phyloP scores from a whole-genome alignment of 164 flowering plant species.

The Liquidambar formosana region DNA sequence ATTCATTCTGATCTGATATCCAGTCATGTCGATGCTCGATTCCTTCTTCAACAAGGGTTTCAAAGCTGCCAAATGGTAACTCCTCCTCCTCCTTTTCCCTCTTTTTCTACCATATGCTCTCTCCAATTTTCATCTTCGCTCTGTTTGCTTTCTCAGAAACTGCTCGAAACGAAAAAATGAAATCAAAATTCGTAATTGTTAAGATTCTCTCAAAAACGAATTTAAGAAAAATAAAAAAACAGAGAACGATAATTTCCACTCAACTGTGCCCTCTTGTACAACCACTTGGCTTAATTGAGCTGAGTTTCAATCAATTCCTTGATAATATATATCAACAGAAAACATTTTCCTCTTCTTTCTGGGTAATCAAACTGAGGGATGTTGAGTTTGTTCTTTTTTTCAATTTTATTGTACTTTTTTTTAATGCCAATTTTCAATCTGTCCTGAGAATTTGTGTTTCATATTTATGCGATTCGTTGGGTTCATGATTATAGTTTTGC shows the following conservation, averaged over 20 bases:
- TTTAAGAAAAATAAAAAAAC: not conserved
- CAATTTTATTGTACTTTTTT: not conserved
- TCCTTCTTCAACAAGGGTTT: constrained; percentile 83
- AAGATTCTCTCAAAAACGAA: not conserved
- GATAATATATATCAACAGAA: no score
- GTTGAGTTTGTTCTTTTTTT: not conserved
- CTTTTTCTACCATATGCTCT: not conserved
- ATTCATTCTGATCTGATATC: constrained; percentile 11
- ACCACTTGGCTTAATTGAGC: not conserved
- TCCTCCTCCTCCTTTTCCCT: not conserved
- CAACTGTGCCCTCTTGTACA: not conserved
- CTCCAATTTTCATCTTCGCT: not conserved
- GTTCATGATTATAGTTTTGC: no score
- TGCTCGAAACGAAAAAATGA: no score
- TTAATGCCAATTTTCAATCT: not conserved
- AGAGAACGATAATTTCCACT: not conserved
- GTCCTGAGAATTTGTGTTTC: not conserved
- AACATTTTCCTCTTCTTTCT: no score
- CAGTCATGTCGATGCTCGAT: constrained; percentile 78
- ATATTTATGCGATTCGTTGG: no score
- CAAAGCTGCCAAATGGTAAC: constrained; percentile 80
- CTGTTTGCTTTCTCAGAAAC: not conserved
- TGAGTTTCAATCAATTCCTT: not conserved
- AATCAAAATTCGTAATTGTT: no score
- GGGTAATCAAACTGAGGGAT: no score